These are phyloP conservation scores for Tylopilus rubrobrunneus DNA, from an alignment of 768 basidiomycete species.

Conservation along the genomic window DNA sequence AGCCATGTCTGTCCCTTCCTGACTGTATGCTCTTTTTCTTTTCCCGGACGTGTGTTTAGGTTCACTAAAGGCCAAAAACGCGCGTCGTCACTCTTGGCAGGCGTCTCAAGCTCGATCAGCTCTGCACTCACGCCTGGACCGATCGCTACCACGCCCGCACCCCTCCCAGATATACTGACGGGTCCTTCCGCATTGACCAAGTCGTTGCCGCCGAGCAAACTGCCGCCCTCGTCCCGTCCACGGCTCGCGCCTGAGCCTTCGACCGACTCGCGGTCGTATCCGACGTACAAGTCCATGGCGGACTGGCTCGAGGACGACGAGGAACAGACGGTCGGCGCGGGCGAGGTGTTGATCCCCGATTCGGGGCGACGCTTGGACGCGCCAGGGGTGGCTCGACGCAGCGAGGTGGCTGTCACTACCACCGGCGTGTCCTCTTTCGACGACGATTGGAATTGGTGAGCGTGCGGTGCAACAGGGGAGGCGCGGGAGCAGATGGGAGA, in stretches of 20 bases:
- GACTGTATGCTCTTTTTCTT: neutral
- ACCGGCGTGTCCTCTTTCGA: slow-evolving; percentile 22
- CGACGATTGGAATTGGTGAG: slow-evolving; percentile 64
- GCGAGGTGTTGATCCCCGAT: slow-evolving; percentile 27
- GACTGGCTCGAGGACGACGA: slow-evolving; percentile 41
- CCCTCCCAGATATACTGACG: neutral
- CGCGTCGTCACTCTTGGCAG: slow-evolving; percentile 60
- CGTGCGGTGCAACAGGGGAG: too few species aligned
- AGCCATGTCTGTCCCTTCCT: neutral
- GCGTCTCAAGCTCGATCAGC: slow-evolving; percentile 56
- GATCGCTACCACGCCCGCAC: slow-evolving; percentile 27
- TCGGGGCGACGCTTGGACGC: slow-evolving; percentile 16
- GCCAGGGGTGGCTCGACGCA: neutral
- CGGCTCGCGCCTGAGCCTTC: neutral
- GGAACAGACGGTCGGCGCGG: slow-evolving; percentile 22
- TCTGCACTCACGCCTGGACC: slow-evolving; percentile 43
- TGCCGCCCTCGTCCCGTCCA: slow-evolving; percentile 6
- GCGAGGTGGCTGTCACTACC: neutral
- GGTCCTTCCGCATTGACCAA: neutral
- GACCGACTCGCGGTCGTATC: neutral
- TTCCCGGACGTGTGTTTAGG: slow-evolving; percentile 31
- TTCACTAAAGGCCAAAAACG: slow-evolving; percentile 66
- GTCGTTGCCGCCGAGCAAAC: neutral
- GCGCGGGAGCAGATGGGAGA: neutral
- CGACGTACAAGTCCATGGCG: slow-evolving; percentile 11